Base-by-base conservation (phyloP, 2,329 filamentous ascomycete genomes). In the Fusarium chuoi region DNA sequence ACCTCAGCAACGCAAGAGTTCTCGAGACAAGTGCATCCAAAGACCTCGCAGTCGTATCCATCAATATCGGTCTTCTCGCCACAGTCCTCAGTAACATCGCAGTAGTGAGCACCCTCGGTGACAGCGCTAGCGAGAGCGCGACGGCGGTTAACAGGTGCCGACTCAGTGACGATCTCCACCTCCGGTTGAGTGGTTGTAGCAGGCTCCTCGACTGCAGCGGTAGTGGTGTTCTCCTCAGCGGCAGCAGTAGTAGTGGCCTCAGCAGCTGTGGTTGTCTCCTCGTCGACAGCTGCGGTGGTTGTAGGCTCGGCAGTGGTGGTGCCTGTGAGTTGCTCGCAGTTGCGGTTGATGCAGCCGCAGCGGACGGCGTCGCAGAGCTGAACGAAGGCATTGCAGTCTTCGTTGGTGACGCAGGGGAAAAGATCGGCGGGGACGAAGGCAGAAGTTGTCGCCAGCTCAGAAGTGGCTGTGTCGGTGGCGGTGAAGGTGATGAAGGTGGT, bases 291-390 rank as follows among this genome's bases (percentile, higher is more conserved):
- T 3, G n/a, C n/a, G 3, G 41, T 48, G 8, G 44, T 59, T 4
- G 54, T 44, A 28, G 54, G 15, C 5, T 59, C 56, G 2, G 48
- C 24, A 20, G n/a, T 35, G 10, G 60, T 41, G 13, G 60, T 46
- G 24, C n/a, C 60, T 1, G 51, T 59, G 14, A 63, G 33, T 5
- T 13, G 41, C 18, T 33, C 26, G n/a, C 60, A 63, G 14, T 33
- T 28, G 4, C 26, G 17, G n/a, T 60, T 45, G 28, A 68, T 30
- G 13, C 65, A 68, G 17, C 65, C 65, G 26, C 65, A 68, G 42
- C 55, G 65, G 36, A 18, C 1, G 3, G 28, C 3, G 20, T 68
- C 65, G n/a, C 65, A 68, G 6, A 55, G n/a, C n/a, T 28, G 11
- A 10, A 38, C 3, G 5, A 2, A 28, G 2, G 18, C 30, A 7